Base-by-base conservation (phyloP, 2,329 filamentous ascomycete species). In the Mycogone perniciosa region DNA sequence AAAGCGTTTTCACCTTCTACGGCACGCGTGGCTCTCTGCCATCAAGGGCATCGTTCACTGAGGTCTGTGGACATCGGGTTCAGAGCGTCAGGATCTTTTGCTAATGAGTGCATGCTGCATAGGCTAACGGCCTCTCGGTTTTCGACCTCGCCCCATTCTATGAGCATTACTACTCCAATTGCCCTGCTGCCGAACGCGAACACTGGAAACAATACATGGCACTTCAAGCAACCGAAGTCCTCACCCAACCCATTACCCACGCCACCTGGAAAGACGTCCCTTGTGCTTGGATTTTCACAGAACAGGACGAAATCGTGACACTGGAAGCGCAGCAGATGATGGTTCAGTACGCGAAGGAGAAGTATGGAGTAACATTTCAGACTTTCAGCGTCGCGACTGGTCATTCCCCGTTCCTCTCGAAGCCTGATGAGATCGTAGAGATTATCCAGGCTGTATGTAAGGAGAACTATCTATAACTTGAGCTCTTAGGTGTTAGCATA, bases 381-480 rank as follows among this genome's bases (percentile, higher is more conserved):
- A 43, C 40, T 3, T 43, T 31, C 40, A 43, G 40, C 7, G 10
- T 43, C 6, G 27, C 5, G 6, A 30, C 40, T 6, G 40, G 40
- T 30, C 40, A 43, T n/a, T 43, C 40, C 11, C 40, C 40, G 13
- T 31, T 43, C 13, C 20, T 43, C 6, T 30, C 30, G 11, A 43
- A 31, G 41, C 41, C 41, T 33, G 41, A 43, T 13, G 20, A 31
- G n/a, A 6, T 43, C n/a, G 41, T 43, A 6, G 41, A 43, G 13
- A 43, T 43, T 13, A 43, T 43, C 29, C 41, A 43, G 11, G 31
- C 29, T 10, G 11, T 43, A 13, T 43, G 31, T 13, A 33, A 6
- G 11, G 29, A 43, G 10, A 43, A 43, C 80, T 4, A 38, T 10
- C 35, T 4, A 38, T 10, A 38, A 20, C 20, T 20, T 20, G 20